Conservation (phyloP, 345 rosid genomes). For the Geranium brycei region DNA sequence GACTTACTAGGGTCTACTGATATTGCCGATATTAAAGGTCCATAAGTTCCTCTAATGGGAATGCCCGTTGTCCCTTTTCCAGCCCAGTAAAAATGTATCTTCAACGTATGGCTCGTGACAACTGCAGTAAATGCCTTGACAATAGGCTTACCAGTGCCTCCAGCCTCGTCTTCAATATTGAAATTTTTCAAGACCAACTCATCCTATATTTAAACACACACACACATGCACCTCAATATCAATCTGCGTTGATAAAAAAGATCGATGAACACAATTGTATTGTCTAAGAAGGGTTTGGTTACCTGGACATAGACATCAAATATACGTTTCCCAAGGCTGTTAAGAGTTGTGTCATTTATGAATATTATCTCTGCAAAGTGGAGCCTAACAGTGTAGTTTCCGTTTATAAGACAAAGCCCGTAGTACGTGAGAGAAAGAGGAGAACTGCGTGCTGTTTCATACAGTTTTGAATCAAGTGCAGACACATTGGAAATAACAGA, state of each 20-base stretch:
- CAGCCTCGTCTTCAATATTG: conserved; percentile 47
- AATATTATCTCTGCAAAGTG: conserved; percentile 79
- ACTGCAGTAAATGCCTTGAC: conserved; percentile 19
- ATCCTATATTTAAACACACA: conserved; percentile 21
- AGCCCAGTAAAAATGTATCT: conserved; percentile 64
- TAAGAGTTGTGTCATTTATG: conserved; percentile 35
- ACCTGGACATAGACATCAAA: conserved; percentile 83
- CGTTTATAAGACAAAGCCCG: conserved; percentile 63
- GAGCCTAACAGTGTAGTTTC: conserved; percentile 64
- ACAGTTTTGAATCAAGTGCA: conserved; percentile 23
- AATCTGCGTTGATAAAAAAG: too few species aligned
- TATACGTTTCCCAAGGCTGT: conserved; percentile 53
- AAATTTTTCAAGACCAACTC: conserved; percentile 43
- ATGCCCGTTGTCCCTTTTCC: conserved; percentile 69
- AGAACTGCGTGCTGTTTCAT: conserved; percentile 57
- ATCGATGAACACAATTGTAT: too few species aligned
- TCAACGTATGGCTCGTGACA: conserved; percentile 30
- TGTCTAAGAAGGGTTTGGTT: background rate
- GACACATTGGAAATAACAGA: conserved; percentile 39
- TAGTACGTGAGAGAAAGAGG: conserved; percentile 73
- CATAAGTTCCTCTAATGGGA: conserved; percentile 55
- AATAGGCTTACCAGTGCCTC: conserved; percentile 39
- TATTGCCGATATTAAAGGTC: conserved; percentile 71
- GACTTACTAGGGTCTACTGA: conserved; percentile 49
- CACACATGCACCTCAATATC: too few species aligned